Base-by-base conservation (phyloP, 106 monocot species). In the Platanthera guangdongensis region DNA sequence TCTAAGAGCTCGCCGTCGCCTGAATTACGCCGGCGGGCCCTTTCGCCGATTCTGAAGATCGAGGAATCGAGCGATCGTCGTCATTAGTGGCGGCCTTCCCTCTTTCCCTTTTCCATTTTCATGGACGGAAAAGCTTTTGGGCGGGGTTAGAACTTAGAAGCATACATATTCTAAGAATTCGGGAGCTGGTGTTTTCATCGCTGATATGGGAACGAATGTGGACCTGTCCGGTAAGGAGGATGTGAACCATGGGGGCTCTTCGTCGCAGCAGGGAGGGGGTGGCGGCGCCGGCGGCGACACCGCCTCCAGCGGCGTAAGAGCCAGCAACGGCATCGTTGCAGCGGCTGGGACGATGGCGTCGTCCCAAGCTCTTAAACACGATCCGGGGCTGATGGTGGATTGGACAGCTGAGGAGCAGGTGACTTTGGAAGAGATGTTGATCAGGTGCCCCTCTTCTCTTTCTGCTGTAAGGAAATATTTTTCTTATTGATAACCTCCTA, bases 151-250 rank as follows among this genome's bases (percentile, higher is more conserved):
- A 51, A 10, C 50, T 50, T 50, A 11, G 46, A 51, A 10, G 72
- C 1, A 8, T 10, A 9, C 51, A 8, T 12, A 15, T 46, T 46
- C 48, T 71, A 51, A 51, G 72, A 10, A 72, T 25, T 21, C 21
- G 72, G 7, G 72, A 19, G 72, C 21, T 21, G 51, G 19, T 16
- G 22, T 72, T 50, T 21, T 50, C 51, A 6, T 14, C 50, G 51
- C 18, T 25, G 76, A 87, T 87, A 87, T 87, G 87, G 81, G 73
- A 2, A 80, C 87, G n/a, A 84, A 77, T 73, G 84, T 83, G 84
- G 84, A 81, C 57, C 82, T 68, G n/a, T 50, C 75, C 8, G 82
- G 77, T 50, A 73, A 72, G 21, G 79, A 74, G 72, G 82, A 82
- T 25, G 84, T 73, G 75, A 51, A 73, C 46, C 50, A 70, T 53